Base-by-base conservation (phyloP, 352 stramenopile genomes). In the Phytophthora sp. region DNA sequence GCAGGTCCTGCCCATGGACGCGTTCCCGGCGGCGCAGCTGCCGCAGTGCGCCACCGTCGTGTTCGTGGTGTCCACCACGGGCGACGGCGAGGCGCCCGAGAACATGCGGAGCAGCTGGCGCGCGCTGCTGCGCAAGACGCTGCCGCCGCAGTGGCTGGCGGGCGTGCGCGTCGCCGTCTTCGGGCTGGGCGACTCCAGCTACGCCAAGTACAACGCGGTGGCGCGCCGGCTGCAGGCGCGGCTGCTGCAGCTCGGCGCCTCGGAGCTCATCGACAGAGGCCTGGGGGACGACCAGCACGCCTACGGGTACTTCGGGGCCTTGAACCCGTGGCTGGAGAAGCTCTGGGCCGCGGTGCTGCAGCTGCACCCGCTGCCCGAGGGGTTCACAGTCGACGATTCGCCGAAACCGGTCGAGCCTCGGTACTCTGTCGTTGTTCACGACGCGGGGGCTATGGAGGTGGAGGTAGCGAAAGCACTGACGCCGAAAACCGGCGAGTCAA, bases 151-250 rank as follows among this genome's bases (percentile, higher is more conserved):
- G 23, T 96, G 84, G 73, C 78, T 98, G 3, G 12, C 24, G 2
- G 68, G 68, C 23, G 74, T 98, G 17, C 62, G 79, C 6, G 72
- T 97, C 35, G 90, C 92, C 4, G 87, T 98, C 41, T 98, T 98
- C 64, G 94, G 94, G 21, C 66, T 98, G 23, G 94, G 94, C 9
- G 93, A 98, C 70, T 97, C 88, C 37, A 93, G 78, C 30, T 98
- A 98, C 69, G 84, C 82, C 60, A 97, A 98, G 74, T 98, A 94
- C 76, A 98, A 98, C 51, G 88, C 89, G 0, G 87, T 95, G 17
- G 94, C 88, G 11, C 71, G 91, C 4, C 88, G 87, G 28, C 71
- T 98, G 21, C 81, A 97, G 48, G 82, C 78, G 21, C 82, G 93
- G 5, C 66, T 98, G 34, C 39, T 92, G 50, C 91, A 98, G 60